Conservation (phyloP, 1,284 basidiomycete genomes). For the Trametes sp. region DNA sequence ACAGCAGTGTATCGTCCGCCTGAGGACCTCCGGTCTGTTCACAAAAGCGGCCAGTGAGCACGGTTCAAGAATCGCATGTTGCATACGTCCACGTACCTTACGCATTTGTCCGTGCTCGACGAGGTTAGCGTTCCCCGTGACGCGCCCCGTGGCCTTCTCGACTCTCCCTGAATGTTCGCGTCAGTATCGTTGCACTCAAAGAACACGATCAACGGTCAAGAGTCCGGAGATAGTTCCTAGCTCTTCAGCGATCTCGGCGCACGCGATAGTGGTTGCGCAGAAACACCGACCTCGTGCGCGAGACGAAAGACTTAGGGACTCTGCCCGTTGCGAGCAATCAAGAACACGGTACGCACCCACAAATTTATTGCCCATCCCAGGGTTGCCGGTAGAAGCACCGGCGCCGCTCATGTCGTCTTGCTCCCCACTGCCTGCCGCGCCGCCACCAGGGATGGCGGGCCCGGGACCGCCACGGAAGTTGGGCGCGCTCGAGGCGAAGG, state of each 20-base stretch:
- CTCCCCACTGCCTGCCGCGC: not conserved
- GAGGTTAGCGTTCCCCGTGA: conserved; percentile 19
- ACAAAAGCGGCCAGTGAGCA: not conserved
- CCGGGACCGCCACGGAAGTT: conserved; percentile 9
- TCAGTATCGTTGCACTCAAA: not conserved
- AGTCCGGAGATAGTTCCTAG: no score
- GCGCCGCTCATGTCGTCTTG: not conserved
- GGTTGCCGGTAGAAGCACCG: not conserved
- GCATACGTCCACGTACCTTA: conserved; percentile 15
- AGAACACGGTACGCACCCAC: conserved; percentile 13
- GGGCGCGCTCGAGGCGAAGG: conserved; percentile 8
- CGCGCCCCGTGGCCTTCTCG: conserved; percentile 37
- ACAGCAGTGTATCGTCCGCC: conserved; percentile 12
- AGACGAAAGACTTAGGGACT: no score
- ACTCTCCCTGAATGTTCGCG: conserved; percentile 26
- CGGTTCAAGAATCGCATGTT: no score
- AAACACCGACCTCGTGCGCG: no score
- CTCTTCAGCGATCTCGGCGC: no score
- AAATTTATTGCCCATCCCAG: conserved; percentile 13
- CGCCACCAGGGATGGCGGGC: conserved; percentile 6
- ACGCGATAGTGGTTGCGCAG: no score
- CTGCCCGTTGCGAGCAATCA: no score
- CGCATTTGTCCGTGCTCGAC: conserved; percentile 26
- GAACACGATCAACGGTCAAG: no score
- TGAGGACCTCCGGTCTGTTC: conserved; percentile 4